These are phyloP conservation scores for Hansenula anomala DNA, from an alignment of 1,139 yeast species.

Conservation along the genomic window DNA sequence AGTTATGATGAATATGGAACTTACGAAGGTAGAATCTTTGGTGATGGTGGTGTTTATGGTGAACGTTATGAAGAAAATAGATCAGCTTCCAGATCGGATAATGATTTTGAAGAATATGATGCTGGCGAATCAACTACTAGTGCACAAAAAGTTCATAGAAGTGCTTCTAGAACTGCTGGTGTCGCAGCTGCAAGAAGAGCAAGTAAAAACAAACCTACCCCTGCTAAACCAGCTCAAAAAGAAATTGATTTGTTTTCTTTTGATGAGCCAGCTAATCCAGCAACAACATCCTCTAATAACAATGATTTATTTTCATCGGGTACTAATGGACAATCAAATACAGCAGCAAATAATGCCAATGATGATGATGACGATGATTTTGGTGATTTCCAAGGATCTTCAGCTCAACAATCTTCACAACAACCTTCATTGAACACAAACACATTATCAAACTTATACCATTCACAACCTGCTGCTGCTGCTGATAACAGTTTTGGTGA, in stretches of 20 bases:
- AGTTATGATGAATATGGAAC: constrained; percentile 37
- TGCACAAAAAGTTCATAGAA: constrained; percentile 9
- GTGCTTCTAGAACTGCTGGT: constrained; percentile 6
- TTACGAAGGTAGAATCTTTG: constrained; percentile 46
- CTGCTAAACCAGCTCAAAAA: constrained; percentile 22
- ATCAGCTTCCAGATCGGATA: constrained; percentile 39
- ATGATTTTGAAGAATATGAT: constrained; percentile 78
- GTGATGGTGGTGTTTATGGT: constrained; percentile 76
- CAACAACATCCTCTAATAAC: constrained; percentile 1
- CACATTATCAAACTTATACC: constrained; percentile 15
- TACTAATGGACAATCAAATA: too few relatives aligned
- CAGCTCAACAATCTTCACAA: constrained; percentile 19
- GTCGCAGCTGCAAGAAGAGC: constrained; percentile 23
- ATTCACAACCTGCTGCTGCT: constrained; percentile 9
- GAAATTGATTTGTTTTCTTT: constrained; percentile 52
- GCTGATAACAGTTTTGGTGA: constrained; percentile 19
- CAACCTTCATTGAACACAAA: constrained; percentile 11
- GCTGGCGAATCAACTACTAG: constrained; percentile 32
- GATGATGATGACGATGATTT: constrained; percentile 84
- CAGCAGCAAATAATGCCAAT: too few relatives aligned
- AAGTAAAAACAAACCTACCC: constrained; percentile 21
- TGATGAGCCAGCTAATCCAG: constrained; percentile 25
- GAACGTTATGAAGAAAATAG: constrained; percentile 53
- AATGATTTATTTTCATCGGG: constrained; percentile 6
- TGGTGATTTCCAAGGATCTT: constrained; percentile 90